Evolutionary conservation across 495 filamentous ascomycete genomes (phyloP).

Genomic region (Chaetomidium leptoderma): DNA sequence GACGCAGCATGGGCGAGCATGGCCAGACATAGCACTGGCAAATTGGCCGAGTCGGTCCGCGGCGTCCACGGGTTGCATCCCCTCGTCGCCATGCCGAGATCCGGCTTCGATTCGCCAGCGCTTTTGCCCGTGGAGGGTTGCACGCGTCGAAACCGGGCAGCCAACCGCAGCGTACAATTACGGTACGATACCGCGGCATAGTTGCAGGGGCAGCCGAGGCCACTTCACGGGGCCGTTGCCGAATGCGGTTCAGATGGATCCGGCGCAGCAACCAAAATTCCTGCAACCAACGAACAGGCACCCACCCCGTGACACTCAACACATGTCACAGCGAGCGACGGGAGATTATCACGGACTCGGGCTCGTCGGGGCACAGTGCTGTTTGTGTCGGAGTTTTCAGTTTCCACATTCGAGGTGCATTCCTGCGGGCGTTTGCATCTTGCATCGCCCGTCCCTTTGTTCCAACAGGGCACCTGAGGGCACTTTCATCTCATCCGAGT

Average conservation of each 20-base stretch:
- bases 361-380: no score
- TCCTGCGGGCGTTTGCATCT: constrained; percentile 1
- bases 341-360: no score
- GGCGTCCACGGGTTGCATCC: constrained; percentile 27
- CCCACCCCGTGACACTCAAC: background rate
- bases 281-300: background rate
- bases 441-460: background rate
- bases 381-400: background rate
- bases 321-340: no score
- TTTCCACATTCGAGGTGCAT: background rate
- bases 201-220: background rate
- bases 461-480: background rate
- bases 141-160: background rate
- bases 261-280: background rate
- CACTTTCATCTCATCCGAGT: background rate
- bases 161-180: constrained; percentile 4
- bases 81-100: constrained; percentile 13
- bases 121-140: constrained; percentile 6
- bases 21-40: constrained; percentile 1
- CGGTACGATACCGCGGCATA: background rate
- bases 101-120: constrained; percentile 20
- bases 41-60: constrained; percentile 37
- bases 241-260: background rate
- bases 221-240: background rate
- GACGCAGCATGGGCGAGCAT: constrained; percentile 4